A percentile compares a stretch with the other conserved stretches of the same genome.
Conservation (phyloP, 306 rosid genomes). For the Prunus kanzakura region DNA sequence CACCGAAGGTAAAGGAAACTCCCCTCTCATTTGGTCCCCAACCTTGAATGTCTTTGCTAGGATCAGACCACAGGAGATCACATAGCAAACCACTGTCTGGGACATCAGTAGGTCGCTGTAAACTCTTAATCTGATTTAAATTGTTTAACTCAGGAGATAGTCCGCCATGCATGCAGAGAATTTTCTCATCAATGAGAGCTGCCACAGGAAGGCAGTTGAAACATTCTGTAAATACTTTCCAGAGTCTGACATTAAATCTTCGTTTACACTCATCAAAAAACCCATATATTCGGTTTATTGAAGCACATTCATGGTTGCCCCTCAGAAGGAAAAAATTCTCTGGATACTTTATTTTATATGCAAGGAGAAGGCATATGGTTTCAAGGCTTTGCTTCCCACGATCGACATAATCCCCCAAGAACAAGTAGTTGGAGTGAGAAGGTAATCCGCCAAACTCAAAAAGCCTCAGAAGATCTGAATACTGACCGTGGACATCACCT, state of each 20-base stretch:
- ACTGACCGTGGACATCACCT: conserved; percentile 95
- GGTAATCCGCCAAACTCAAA: conserved; percentile 85
- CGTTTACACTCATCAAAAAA: conserved; percentile 89
- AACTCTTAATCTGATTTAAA: conserved; percentile 54
- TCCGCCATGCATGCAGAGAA: conserved; percentile 92
- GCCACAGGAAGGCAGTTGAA: conserved; percentile 92
- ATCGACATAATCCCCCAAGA: conserved; percentile 89
- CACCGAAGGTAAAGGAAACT: conserved; percentile 78
- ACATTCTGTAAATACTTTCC: conserved; percentile 80
- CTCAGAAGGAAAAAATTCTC: conserved; percentile 76
- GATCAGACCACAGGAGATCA: conserved; percentile 95
- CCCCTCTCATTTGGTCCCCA: conserved; percentile 87
- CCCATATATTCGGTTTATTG: conserved; percentile 82
- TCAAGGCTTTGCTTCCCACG: conserved; percentile 89
- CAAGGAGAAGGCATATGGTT: conserved; percentile 88
- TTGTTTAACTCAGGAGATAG: conserved; percentile 66
- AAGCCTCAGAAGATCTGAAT: conserved; percentile 75
- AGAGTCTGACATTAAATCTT: conserved; percentile 64
- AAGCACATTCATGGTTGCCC: conserved; percentile 96
- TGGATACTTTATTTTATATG: conserved; percentile 81
- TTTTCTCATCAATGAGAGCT: conserved; percentile 74
- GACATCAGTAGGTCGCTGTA: conserved; percentile 63
- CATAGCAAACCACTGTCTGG: conserved; percentile 75
- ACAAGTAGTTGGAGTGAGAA: conserved; percentile 77
- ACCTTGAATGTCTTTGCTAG: conserved; percentile 49